Evolutionary conservation across 106 monocot genomes (phyloP), one percentile per base, ranked within the genome.

Genomic region (Dendrobium catenatum): DNA sequence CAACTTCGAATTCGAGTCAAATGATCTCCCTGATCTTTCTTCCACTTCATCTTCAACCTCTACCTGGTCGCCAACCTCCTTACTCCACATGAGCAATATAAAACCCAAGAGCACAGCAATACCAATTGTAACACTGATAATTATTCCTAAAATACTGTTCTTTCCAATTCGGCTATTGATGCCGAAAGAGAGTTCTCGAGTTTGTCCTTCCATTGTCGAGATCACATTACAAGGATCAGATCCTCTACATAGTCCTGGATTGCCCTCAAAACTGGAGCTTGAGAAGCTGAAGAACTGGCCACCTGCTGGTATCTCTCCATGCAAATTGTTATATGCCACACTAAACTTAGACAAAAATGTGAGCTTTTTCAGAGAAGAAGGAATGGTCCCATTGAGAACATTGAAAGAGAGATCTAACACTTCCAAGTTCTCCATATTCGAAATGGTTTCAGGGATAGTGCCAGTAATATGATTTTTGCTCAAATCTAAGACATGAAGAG

Each of bases 291-390:
- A 87, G 81, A 93, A 90, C 44, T 93, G 93, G 1, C 87, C 90
- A 4, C 86, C 93, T 10, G 59, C 81, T 56, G 93, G 93, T 26
- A 93, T 78, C 22, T 76, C 49, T 20, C 93, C 93, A 4, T 78
- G 42, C 75, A 93, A 79, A 31, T 83, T 66, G 79, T 93, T 93
- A 82, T 89, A 58, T 0, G 94, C 85, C 3, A 94, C 94, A 66
- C 85, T 89, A 74, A 94, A 94, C 84, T 83, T 94, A 3, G 94
- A 94, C 43, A 94, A 82, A 80, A 94, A 94, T 56, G 84, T 94
- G 37, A 94, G 91, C 46, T 83, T 85, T 47, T 74, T 88, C 81
- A 94, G 72, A 20, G 91, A 89, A 59, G 73, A 42, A 68, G 94
- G 94, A 77, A 94, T 94, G 0, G 81, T 79, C 22, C 91, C 94